phyloP scores from a whole-genome alignment of 805 yeast species.

The Metschnikowia arizonensis region DNA sequence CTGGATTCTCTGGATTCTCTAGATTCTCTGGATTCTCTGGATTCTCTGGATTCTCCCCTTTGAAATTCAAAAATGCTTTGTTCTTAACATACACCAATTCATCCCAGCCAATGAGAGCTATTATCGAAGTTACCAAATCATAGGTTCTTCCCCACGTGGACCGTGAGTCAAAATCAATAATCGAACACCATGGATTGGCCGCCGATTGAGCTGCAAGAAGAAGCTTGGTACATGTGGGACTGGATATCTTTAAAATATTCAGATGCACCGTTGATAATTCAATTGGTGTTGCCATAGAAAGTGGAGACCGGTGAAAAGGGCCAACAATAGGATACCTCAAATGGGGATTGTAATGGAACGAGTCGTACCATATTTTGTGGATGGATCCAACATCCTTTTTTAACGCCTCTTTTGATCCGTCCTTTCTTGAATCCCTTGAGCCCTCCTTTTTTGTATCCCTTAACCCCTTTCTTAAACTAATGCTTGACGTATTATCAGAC shows the following conservation, averaged over 20 bases:
- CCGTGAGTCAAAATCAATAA: slow-evolving; percentile 30
- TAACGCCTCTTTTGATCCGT: background rate
- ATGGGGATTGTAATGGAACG: slow-evolving; percentile 27
- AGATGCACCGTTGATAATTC: slow-evolving; percentile 37
- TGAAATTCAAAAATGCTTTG: slow-evolving; percentile 46
- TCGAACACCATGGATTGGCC: slow-evolving; percentile 24
- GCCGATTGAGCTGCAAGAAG: slow-evolving; percentile 31
- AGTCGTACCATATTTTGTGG: slow-evolving; percentile 30
- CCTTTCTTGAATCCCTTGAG: background rate
- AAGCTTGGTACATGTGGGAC: slow-evolving; percentile 26
- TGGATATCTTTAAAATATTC: slow-evolving; percentile 24
- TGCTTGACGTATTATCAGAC: background rate
- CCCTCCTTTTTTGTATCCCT: no score
- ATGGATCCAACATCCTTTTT: slow-evolving; percentile 26
- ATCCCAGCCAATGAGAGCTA: slow-evolving; percentile 79
- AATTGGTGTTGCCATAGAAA: slow-evolving; percentile 28
- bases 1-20: no score
- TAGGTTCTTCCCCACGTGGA: slow-evolving; percentile 49
- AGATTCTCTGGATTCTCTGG: background rate
- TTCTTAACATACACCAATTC: slow-evolving; percentile 62
- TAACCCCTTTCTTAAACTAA: background rate
- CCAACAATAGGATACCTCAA: slow-evolving; percentile 36
- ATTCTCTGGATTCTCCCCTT: background rate
- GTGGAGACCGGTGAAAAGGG: slow-evolving; percentile 35
- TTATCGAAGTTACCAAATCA: slow-evolving; percentile 64